A percentile compares a stretch with the other conserved stretches of the same genome.
Conservation (phyloP, 2,329 filamentous ascomycete genomes). For the Pseudocercospora eumusae region DNA sequence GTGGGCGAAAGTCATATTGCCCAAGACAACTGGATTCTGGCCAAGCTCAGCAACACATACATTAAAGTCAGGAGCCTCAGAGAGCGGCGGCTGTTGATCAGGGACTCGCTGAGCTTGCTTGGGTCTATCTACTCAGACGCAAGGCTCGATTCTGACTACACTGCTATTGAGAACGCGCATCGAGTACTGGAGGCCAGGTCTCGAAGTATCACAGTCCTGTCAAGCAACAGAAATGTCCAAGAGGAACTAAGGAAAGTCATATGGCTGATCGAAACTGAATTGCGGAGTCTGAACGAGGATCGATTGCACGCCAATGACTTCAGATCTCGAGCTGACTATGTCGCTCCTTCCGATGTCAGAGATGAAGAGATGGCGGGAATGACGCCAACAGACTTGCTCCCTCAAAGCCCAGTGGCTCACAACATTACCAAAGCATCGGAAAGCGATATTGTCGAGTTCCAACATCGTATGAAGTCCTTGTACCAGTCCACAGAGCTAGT, state of each 20-base stretch:
- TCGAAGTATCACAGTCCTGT: neutral
- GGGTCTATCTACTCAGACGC: conserved; percentile 3
- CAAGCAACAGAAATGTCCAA: neutral
- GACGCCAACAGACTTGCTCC: neutral
- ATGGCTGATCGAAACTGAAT: neutral
- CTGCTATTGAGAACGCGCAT: neutral
- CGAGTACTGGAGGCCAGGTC: neutral
- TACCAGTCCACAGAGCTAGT: neutral
- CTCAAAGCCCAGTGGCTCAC: neutral
- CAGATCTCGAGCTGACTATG: neutral
- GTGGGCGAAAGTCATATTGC: neutral
- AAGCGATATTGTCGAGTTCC: neutral
- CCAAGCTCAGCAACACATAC: neutral
- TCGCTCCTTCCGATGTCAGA: neutral
- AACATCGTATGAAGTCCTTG: neutral
- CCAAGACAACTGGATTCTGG: conserved; percentile 1
- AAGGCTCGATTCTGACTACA: conserved; percentile 3
- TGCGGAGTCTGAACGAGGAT: neutral
- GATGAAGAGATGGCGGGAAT: neutral
- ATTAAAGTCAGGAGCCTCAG: neutral
- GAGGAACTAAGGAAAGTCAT: neutral
- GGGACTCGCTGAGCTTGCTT: neutral
- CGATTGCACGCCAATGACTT: neutral
- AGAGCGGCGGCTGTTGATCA: conserved; percentile 5
- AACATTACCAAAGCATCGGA: neutral